phyloP scores from a whole-genome alignment of 139 green algal genomes.

The Marvania coccoides region DNA sequence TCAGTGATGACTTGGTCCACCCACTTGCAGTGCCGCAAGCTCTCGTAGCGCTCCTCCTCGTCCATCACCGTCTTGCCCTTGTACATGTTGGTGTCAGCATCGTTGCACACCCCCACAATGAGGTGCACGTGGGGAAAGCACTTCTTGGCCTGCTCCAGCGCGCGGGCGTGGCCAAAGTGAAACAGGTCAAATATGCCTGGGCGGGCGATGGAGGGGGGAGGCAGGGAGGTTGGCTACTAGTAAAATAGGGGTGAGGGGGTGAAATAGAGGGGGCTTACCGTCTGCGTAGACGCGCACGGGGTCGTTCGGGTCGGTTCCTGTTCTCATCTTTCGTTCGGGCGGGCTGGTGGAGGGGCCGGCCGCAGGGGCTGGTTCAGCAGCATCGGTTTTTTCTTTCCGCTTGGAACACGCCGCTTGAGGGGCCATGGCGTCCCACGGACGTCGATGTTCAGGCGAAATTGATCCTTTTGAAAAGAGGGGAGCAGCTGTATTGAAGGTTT shows the following conservation, averaged over 20 bases:
- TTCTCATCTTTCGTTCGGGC: background rate
- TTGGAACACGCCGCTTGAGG: no score
- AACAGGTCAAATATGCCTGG: constrained; percentile 87
- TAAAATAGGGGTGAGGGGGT: background rate
- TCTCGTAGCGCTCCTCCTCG: constrained; percentile 79
- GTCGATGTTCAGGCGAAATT: no score
- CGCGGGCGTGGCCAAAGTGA: constrained; percentile 82
- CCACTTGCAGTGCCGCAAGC: constrained; percentile 85
- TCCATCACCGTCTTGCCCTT: constrained; percentile 90
- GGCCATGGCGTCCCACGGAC: no score
- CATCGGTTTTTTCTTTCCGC: no score
- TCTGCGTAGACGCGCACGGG: constrained; percentile 79
- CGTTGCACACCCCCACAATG: constrained; percentile 80
- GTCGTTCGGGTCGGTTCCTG: constrained; percentile 19
- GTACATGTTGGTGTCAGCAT: constrained; percentile 68
- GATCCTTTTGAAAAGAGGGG: no score
- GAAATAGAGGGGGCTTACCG: constrained; percentile 34
- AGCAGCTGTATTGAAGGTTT: no score
- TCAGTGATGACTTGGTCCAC: constrained; percentile 82
- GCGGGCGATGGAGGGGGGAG: background rate
- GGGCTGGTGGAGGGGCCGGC: background rate
- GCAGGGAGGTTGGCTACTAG: background rate
- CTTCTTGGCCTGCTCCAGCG: constrained; percentile 87
- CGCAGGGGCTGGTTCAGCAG: no score
- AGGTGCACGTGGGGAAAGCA: constrained; percentile 2